Evolutionary conservation across 78 protist species (phyloP).

Genomic region (Cyanophora paradoxa): DNA sequence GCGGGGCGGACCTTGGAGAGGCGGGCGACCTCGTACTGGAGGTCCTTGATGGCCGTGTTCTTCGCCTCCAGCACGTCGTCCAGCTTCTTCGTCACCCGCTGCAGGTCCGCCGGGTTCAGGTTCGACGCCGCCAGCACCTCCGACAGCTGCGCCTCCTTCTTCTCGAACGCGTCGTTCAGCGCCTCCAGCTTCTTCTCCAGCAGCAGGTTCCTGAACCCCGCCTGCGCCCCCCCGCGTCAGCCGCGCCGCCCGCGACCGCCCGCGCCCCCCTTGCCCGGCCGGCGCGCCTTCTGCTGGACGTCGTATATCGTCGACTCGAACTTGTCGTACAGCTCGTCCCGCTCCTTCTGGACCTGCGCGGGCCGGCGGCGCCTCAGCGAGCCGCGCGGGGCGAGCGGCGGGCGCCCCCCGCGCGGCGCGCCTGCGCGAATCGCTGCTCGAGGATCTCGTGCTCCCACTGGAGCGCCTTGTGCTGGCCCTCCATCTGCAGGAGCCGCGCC

Average conservation of each 20-base stretch:
- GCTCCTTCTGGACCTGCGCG: conserved; percentile 39
- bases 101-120: conserved; percentile 56
- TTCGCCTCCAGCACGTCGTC: conserved; percentile 57
- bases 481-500: conserved; percentile 26
- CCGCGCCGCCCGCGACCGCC: background rate
- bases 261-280: no score
- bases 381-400: no score
- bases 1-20: background rate
- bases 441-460: conserved; percentile 70
- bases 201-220: conserved; percentile 53
- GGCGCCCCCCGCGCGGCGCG: background rate
- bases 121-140: conserved; percentile 64
- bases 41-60: conserved; percentile 53
- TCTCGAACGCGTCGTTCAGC: conserved; percentile 41
- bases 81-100: conserved; percentile 37
- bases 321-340: conserved; percentile 62
- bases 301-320: conserved; percentile 46
- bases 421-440: conserved; percentile 19
- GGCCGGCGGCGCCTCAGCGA: no score
- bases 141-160: conserved; percentile 70
- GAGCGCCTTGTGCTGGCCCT: conserved; percentile 39
- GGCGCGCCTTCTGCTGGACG: conserved; percentile 28
- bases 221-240: background rate
- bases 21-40: conserved; percentile 36
- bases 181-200: conserved; percentile 62